Base-by-base conservation (phyloP, 2,329 filamentous ascomycete species). In the Coniochaeta sp. region DNA sequence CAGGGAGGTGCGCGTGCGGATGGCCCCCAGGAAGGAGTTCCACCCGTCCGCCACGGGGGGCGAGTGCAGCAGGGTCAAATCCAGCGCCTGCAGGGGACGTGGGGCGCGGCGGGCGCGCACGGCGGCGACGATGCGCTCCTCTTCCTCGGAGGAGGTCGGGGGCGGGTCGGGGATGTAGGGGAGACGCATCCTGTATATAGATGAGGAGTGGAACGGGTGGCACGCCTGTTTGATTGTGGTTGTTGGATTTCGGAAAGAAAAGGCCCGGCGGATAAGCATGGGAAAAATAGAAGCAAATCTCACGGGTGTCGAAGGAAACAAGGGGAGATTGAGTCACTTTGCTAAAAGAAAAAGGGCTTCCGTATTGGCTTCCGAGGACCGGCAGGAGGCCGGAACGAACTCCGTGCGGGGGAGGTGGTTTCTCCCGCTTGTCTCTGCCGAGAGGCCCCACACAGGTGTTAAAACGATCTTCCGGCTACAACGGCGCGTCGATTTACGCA, bases 21-120 rank as follows among this genome's bases (percentile, higher is more conserved):
- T 72, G 28, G 84, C 84, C 62, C 86, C 87, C 12, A 90, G 79
- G 71, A 90, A 87, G 14, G 77, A 75, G 76, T 89, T 90, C 86
- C 87, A 90, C 58, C 90, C 90, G 73, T 91, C 87, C 17, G 90
- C 89, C 1, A 93, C 82, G 19, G 86, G 76, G 1, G 89, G 88
- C 22, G 87, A 83, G 76, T 93, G 90, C 14, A 93, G 81, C 1
- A 93, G 83, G 1, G 90, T 80, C 1, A 91, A 82, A 71, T 93
- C 90, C n/a, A 93, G 83, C 0, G 87, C 75, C 62, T 90, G 89
- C 22, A 93, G 81, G 2, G 88, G 87, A 1, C 89, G 85, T 0
- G 89, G 88, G 1, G 78, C 74, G 26, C 89, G 86, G 17, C 89
- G 87, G 36, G 81, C 85, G 11, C 77, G 75, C 67, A 91, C 85